phyloP scores from a whole-genome alignment of 2,329 filamentous ascomycete species.

The Cytospora mali region DNA sequence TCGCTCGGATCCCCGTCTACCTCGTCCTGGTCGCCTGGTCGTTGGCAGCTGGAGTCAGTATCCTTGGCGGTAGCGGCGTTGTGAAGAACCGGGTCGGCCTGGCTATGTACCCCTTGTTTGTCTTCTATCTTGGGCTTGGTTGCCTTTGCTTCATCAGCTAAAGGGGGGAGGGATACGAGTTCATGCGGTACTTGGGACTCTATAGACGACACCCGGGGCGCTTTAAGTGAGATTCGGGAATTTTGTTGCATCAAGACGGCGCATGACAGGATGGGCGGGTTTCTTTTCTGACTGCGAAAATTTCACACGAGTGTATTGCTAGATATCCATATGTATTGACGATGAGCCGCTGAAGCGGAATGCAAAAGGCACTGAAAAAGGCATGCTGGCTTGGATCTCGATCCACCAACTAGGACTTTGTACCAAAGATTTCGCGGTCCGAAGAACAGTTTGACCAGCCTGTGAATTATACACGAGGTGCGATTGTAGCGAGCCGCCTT shows the following conservation, averaged over 20 bases:
- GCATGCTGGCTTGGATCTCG: not conserved
- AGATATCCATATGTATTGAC: constrained; percentile 25
- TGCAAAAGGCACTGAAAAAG: not conserved
- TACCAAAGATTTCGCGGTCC: not conserved
- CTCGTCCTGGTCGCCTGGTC: constrained; percentile 88
- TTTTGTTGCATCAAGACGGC: constrained; percentile 25
- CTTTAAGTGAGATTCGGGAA: constrained; percentile 12
- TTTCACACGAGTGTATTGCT: constrained; percentile 16
- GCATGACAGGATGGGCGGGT: constrained; percentile 20
- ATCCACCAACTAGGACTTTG: too few relatives aligned
- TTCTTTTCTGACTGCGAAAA: constrained; percentile 8
- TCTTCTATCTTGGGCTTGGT: constrained; percentile 91
- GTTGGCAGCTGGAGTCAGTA: constrained; percentile 91
- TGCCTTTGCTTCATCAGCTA: constrained; percentile 98
- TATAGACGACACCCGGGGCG: not conserved
- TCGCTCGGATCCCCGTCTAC: constrained; percentile 88
- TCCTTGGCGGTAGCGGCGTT: constrained; percentile 91
- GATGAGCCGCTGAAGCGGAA: constrained; percentile 9
- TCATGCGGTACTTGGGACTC: not conserved
- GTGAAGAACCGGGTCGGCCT: constrained; percentile 92
- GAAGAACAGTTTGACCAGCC: not conserved
- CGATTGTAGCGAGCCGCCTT: not conserved
- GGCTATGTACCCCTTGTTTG: constrained; percentile 90
- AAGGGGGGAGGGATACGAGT: constrained; percentile 22
- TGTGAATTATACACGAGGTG: not conserved